Evolutionary conservation across 2,329 filamentous ascomycete genomes (phyloP), one percentile per base, ranked within the genome.

Genomic region (Aspergillus sp.): DNA sequence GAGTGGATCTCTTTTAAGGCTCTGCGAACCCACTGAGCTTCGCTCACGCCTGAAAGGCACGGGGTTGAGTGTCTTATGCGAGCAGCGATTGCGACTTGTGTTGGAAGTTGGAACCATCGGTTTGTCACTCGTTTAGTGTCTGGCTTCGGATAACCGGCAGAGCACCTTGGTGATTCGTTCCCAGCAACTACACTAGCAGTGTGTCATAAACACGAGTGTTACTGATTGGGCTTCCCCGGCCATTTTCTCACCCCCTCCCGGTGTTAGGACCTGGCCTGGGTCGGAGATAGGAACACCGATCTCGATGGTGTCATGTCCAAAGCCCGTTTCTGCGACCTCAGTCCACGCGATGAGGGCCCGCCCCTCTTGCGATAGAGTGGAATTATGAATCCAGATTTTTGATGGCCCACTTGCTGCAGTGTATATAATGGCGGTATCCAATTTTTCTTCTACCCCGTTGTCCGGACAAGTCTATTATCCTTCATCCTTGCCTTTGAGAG

Each of bases 381-480:
- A 51, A 56, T 56, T 56, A 56, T 50, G 51, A 56, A 56, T 56
- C 54, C 40, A 51, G 37, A 40, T 21, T 56, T 23, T 40, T 17
- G 17, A 50, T 33, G 46, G 54, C 43, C 52, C 52, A 54, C 52
- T 47, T 54, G 43, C 15, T 37, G 9, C 9, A 31, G 4, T 37
- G 37, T 56, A 56, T 56, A 56, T 40, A 54, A 54, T 40, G n/a
- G 43, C 44, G 11, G 39, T 31, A 12, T 47, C 19, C 9, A 33
- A 41, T n/a, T 11, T 48, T 48, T 41, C 33, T 17, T 17, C 21
- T 40, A 8, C n/a, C 19, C 19, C 23, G 48, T 24, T 47, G 23
- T 31, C 8, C 21, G 6, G 19, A 40, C 14, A 21, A 14, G 6
- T 40, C 37, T 14, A 15, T 41, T 53, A n/a, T 46, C 21, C 39